These are phyloP conservation scores for Plantago rigida DNA, from an alignment of 305 asterid species.

Conservation along the genomic window DNA sequence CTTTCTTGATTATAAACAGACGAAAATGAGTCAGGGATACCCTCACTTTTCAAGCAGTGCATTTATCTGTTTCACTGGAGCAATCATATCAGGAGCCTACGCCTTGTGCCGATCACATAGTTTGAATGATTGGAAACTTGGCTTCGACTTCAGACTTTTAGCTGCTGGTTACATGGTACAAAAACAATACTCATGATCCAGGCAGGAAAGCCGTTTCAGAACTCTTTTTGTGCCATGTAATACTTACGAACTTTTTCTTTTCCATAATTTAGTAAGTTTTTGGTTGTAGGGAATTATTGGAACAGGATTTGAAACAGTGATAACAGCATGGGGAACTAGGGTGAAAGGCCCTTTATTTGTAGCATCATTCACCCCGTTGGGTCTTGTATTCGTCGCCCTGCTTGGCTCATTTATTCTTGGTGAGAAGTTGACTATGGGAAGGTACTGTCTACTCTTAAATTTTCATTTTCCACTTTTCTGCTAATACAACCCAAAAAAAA, in stretches of 20 bases:
- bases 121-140: constrained; percentile 29
- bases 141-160: constrained; percentile 29
- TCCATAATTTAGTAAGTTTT: neutral
- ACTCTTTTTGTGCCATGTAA: too few species aligned
- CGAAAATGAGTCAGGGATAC: constrained; percentile 24
- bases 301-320: constrained; percentile 20
- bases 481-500: neutral
- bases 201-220: too few species aligned
- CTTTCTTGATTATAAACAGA: constrained; percentile 13
- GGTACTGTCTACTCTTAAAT: neutral
- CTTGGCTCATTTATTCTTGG: constrained; percentile 22
- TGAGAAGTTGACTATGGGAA: constrained; percentile 22
- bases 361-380: constrained; percentile 24
- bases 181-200: neutral
- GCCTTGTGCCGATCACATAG: constrained; percentile 15
- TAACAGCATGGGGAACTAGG: constrained; percentile 24
- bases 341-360: constrained; percentile 32
- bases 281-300: constrained; percentile 28
- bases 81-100: constrained; percentile 25
- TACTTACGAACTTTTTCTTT: neutral
- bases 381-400: constrained; percentile 28
- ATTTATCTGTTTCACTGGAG: constrained; percentile 25
- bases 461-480: neutral
- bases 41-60: constrained; percentile 29
- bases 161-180: constrained; percentile 23